Conservation (phyloP, 495 filamentous ascomycete species). For the Aspergillus olivimuriae region DNA sequence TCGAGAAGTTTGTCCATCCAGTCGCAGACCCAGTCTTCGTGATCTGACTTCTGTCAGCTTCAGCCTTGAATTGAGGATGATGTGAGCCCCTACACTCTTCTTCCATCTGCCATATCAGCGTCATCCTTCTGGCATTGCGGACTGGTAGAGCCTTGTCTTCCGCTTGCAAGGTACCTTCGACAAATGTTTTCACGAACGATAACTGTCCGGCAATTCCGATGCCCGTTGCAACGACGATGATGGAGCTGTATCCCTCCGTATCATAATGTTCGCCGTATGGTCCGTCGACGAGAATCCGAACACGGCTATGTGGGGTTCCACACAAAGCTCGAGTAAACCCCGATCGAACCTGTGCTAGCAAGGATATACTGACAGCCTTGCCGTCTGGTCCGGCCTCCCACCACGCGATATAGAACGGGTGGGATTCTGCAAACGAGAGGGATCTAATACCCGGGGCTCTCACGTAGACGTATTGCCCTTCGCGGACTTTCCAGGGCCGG, state of each 20-base stretch:
- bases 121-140: background rate
- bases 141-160: background rate
- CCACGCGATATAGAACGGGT: background rate
- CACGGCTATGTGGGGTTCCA: background rate
- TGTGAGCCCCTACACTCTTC: background rate
- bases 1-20: conserved; percentile 1
- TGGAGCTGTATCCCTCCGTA: background rate
- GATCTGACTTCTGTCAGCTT: background rate
- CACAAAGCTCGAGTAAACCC: background rate
- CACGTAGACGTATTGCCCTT: background rate
- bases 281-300: background rate
- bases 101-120: background rate
- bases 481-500: background rate
- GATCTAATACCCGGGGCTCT: background rate
- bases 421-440: background rate
- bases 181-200: background rate
- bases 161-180: background rate
- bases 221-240: background rate
- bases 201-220: background rate
- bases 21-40: background rate
- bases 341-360: background rate
- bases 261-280: background rate
- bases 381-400: background rate
- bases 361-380: background rate
- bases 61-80: background rate